Base-by-base conservation (phyloP, 83 land plant genomes). In the Diphasiastrum complanatum region DNA sequence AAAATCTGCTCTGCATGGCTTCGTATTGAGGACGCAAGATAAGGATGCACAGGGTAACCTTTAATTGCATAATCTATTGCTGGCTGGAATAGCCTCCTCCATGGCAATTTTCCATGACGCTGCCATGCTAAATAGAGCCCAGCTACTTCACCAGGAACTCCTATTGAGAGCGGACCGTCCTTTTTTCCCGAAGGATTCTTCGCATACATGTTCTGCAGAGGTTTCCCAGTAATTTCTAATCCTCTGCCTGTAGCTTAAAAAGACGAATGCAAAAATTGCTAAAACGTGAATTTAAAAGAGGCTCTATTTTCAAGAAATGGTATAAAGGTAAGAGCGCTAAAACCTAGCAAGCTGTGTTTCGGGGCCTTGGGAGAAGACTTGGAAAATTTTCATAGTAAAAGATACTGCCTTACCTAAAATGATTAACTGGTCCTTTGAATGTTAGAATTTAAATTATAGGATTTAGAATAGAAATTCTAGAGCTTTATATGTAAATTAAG, bases 131-230 rank as follows among this genome's bases (percentile, higher is more conserved):
- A 69, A 64, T 87, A 73, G 28, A 91, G 83, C 26, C 97, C 95
- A 8, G 85, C 90, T 29, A 91, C 51, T 78, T 91, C 97, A 1
- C 95, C 90, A 0, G 97, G 97, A 45, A 84, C 81, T 5, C 87
- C 97, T 48, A 79, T 71, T 38, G 95, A 75, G 35, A 91, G 62
- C 32, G 82, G 71, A 0, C 97, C 97, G 6, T 27, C 28, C 12
- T 14, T 5, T 53, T 87, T 85, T 24, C 71, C 45, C 3, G 31
- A 41, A 16, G 83, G 71, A 34, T 84, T 64, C 29, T 71, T 71
- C 1, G 47, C 70, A 70, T 91, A 91, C 95, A 87, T 91, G 74
- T 87, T 62, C 97, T 87, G 85, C 46, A 61, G 51, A 5, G 18
- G 10, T 36, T 14, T 20, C 12, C 20, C 11, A 23, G 5, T 48